phyloP scores from a whole-genome alignment of 352 stramenopile species.

The Thraustochytrium striatum region DNA sequence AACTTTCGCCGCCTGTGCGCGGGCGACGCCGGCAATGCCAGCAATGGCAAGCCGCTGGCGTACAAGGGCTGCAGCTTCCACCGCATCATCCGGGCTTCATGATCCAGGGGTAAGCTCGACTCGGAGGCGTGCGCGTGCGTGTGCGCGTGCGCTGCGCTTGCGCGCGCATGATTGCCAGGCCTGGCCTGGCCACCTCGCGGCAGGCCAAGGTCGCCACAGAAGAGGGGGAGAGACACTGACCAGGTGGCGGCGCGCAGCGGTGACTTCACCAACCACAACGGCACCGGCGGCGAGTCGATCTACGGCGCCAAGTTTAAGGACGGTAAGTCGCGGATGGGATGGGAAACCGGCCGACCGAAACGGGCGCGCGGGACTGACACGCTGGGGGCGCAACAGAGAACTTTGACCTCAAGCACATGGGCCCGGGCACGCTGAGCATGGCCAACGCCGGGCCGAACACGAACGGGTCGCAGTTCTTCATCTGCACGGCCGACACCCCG shows the following conservation, averaged over 20 bases:
- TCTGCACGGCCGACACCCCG: conserved; percentile 85
- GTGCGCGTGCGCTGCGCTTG: background rate
- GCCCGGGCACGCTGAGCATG: conserved; percentile 61
- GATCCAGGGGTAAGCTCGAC: too few relatives aligned
- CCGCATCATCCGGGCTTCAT: conserved; percentile 73
- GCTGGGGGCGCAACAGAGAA: too few relatives aligned
- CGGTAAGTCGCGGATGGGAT: too few relatives aligned
- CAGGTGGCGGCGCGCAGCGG: too few relatives aligned
- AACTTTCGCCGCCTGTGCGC: conserved; percentile 97
- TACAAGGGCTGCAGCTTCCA: conserved; percentile 67
- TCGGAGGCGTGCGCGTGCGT: too few relatives aligned
- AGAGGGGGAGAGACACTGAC: too few relatives aligned
- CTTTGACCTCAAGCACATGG: conserved; percentile 64
- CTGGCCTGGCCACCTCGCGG: too few relatives aligned
- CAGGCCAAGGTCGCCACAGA: too few relatives aligned
- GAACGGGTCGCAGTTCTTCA: conserved; percentile 91
- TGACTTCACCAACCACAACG: conserved; percentile 63
- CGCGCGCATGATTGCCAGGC: too few relatives aligned
- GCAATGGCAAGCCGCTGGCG: conserved; percentile 56
- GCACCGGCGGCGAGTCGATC: conserved; percentile 74
- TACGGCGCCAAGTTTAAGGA: conserved; percentile 62
- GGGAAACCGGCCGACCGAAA: too few relatives aligned
- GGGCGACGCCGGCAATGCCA: conserved; percentile 78
- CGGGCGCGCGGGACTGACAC: too few relatives aligned
- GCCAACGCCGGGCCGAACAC: conserved; percentile 72